Evolutionary conservation across 768 basidiomycete species (phyloP), one percentile per base, ranked within the genome.

Genomic region (Naganishia friedmannii): DNA sequence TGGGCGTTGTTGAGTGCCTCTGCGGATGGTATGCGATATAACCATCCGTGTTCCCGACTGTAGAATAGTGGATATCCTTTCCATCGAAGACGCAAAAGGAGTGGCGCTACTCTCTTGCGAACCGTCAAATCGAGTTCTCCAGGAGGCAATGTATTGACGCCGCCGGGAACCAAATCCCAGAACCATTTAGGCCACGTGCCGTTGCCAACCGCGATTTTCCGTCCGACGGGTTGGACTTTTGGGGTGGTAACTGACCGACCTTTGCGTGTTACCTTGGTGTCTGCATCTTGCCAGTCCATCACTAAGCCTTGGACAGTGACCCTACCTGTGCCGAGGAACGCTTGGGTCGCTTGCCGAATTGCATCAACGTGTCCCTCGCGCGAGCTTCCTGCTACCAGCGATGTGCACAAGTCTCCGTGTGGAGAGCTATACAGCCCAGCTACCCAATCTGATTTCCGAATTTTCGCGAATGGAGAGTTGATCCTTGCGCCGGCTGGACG

Each of bases 121-220:
- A 89, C 87, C 7, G 93, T 93, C 72, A 98, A 83, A 76, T 97
- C 92, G 32, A 96, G 85, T 1, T 88, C 86, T 26, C 89, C 92
- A 46, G 71, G 65, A 19, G 77, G 73, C 17, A 78, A 57, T 9
- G 74, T 73, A 23, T 65, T 34, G 39, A 48, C 69, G 8, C 73
- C 72, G 8, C 28, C 12, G 0, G 87, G 88, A 5, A 70, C 67
- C 3, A 92, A 86, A 29, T 97, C 93, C 90, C 89, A 93, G 77
- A 91, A 99, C 96, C 96, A 98, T 78, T 91, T 90, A 0, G 94
- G 95, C 93, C 94, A 97, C n/a, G 76, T 76, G 31, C 71, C 74
- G 53, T 71, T 46, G 13, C 26, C 2, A 2, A 4, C 23, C 6
- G 17, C 23, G 13, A 12, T n/a, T 32, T 69, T 68, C 37, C 19